Evolutionary conservation across 164 flowering plant genomes (phyloP), one percentile per base, ranked within the genome.

Genomic region (Piper betle): DNA sequence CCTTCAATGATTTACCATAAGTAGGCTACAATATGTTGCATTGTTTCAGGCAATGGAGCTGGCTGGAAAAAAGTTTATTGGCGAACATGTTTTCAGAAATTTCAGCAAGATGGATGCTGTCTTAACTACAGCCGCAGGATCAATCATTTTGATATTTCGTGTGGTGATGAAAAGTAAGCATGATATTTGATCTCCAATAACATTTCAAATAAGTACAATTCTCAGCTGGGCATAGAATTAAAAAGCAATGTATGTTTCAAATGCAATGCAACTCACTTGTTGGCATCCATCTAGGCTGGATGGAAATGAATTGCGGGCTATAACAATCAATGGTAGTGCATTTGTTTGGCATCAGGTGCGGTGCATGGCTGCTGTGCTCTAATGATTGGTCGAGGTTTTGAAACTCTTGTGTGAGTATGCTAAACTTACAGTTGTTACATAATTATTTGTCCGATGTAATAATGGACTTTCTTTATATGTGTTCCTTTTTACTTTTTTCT

Each of bases 51-150:
- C 76, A 57, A 91, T 91, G 94, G 80, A 79, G 64, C 68, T 48
- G 62, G 94, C 94, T 61, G 80, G 86, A n/a, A 74, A 73, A 71
- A 83, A 82, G 67, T 82, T 88, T 69, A 56, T 88, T 46, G 97
- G 97, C 64, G 91, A 91, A 69, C 97, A 91, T 76, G 92, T 88
- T 75, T 91, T 88, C 82, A 79, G 96, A 74, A 88, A 86, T 66
- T 91, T 91, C 66, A 88, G 97, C 68, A 91, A 88, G 81, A 91
- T 91, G 97, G 97, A 91, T 79, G 97, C 91, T 62, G 73, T 62
- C 97, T 88, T 78, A 86, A 84, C 74, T 88, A 82, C 65, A 81
- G 68, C 75, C 86, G 96, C 9, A 68, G 52, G 66, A 66, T 91
- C 62, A 75, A 74, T 33, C 72, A 74, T 18, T 86, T 86, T 64